Percentiles rank a stretch among this genome's conserved stretches.
These are phyloP conservation scores for Colletotrichum chlorophyti DNA, from an alignment of 2,329 filamentous ascomycete species.

Conservation along the genomic window DNA sequence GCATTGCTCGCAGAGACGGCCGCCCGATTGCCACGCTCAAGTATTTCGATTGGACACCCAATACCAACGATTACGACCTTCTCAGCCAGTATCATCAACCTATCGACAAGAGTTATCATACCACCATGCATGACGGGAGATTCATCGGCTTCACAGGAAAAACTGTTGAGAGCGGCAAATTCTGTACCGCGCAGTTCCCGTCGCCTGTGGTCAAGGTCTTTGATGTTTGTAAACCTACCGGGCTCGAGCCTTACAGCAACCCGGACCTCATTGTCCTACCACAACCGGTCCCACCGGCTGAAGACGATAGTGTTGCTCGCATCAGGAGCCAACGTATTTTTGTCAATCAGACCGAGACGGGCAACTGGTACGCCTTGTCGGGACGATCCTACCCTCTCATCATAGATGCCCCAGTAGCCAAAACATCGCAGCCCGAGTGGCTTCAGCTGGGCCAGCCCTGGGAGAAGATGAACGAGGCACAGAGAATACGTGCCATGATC, in stretches of 20 bases:
- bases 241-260: conserved; percentile 67
- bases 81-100: conserved; percentile 81
- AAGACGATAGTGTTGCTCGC: conserved; percentile 55
- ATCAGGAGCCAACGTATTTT: conserved; percentile 74
- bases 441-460: conserved; percentile 50
- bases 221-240: conserved; percentile 78
- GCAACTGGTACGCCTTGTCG: conserved; percentile 94
- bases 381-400: conserved; percentile 86
- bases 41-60: conserved; percentile 94
- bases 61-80: conserved; percentile 88
- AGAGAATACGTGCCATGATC: conserved; percentile 68
- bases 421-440: conserved; percentile 53
- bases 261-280: conserved; percentile 84
- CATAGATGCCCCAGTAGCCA: conserved; percentile 66
- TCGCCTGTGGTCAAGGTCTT: conserved; percentile 84
- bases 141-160: conserved; percentile 83
- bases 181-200: conserved; percentile 60
- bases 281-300: conserved; percentile 74
- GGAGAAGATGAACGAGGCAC: conserved; percentile 48
- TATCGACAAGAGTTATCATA: conserved; percentile 88
- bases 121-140: conserved; percentile 83
- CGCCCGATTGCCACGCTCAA: conserved; percentile 85
- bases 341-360: conserved; percentile 84
- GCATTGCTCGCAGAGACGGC: conserved; percentile 78
- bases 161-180: conserved; percentile 72